These are phyloP conservation scores for Lachnellula arida DNA, from an alignment of 2,329 filamentous ascomycete genomes.

Conservation along the genomic window DNA sequence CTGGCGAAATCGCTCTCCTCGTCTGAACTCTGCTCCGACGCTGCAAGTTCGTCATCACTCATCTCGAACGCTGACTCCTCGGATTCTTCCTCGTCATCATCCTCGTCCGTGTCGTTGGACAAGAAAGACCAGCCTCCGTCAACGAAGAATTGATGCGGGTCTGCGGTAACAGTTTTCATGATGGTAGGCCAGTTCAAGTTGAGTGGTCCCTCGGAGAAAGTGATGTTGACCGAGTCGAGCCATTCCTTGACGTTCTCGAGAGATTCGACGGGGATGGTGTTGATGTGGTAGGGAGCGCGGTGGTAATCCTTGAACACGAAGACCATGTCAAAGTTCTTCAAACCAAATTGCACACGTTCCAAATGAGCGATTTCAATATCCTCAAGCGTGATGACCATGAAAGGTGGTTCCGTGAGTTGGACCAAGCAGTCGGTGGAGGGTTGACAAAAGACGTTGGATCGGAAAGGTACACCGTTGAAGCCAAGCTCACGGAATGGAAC, in stretches of 20 bases:
- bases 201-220: constrained; percentile 88
- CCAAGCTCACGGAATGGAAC: constrained; percentile 95
- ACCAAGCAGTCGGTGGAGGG: constrained; percentile 96
- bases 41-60: constrained; percentile 72
- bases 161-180: constrained; percentile 96
- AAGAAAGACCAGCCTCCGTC: constrained; percentile 97
- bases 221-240: constrained; percentile 92
- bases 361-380: constrained; percentile 96
- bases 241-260: constrained; percentile 96
- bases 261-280: constrained; percentile 94
- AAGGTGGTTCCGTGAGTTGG: constrained; percentile 93
- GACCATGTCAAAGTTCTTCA: constrained; percentile 98
- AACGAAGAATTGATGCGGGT: constrained; percentile 90
- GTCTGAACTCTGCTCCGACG: constrained; percentile 71
- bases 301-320: constrained; percentile 98
- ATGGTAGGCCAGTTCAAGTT: constrained; percentile 99
- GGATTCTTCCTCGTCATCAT: constrained; percentile 71
- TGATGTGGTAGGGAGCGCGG: constrained; percentile 86
- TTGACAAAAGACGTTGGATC: constrained; percentile 92
- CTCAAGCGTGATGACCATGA: constrained; percentile 90
- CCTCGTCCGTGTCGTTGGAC: constrained; percentile 79
- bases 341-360: constrained; percentile 90
- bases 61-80: constrained; percentile 94
- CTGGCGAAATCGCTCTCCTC: constrained; percentile 93
- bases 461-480: constrained; percentile 93